These are phyloP conservation scores for Lichtheimia ramosa DNA, from an alignment of 371 early-diverging fungal genomes.

Conservation along the genomic window DNA sequence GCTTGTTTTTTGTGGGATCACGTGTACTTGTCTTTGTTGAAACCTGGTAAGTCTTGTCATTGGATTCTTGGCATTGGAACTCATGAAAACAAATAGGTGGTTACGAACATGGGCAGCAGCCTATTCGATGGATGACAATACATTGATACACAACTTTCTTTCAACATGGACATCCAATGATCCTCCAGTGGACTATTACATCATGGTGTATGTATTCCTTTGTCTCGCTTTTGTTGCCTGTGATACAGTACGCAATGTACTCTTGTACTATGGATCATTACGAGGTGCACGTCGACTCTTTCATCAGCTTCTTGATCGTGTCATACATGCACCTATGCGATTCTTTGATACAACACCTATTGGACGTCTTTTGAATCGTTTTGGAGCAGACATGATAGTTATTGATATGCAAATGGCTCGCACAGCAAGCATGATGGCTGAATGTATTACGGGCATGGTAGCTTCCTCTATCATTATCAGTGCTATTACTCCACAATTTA, in stretches of 20 bases:
- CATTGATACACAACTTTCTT: not conserved
- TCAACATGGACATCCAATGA: not conserved
- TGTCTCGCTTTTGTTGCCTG: constrained; percentile 20
- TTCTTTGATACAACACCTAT: constrained; percentile 94
- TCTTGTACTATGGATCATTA: constrained; percentile 49
- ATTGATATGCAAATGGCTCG: constrained; percentile 40
- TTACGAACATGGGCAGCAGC: constrained; percentile 19
- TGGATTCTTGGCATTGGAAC: not conserved
- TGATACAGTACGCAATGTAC: constrained; percentile 34
- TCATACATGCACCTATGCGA: constrained; percentile 70
- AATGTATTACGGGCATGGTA: constrained; percentile 42
- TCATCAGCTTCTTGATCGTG: constrained; percentile 49
- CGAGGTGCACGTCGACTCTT: constrained; percentile 61
- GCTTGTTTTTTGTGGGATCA: constrained; percentile 46
- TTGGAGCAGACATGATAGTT: constrained; percentile 59
- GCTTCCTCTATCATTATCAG: constrained; percentile 65
- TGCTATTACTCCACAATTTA: constrained; percentile 60
- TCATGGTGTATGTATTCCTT: constrained; percentile 24
- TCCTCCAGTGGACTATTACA: constrained; percentile 26
- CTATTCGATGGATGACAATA: not conserved
- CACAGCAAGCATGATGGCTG: constrained; percentile 28
- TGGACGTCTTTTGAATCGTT: constrained; percentile 89
- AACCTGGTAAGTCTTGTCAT: constrained; percentile 9
- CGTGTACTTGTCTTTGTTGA: constrained; percentile 49
- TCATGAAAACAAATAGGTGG: constrained; percentile 12